Evolutionary conservation across 2,329 filamentous ascomycete species (phyloP).

Genomic region (Colletotrichum plurivorum): DNA sequence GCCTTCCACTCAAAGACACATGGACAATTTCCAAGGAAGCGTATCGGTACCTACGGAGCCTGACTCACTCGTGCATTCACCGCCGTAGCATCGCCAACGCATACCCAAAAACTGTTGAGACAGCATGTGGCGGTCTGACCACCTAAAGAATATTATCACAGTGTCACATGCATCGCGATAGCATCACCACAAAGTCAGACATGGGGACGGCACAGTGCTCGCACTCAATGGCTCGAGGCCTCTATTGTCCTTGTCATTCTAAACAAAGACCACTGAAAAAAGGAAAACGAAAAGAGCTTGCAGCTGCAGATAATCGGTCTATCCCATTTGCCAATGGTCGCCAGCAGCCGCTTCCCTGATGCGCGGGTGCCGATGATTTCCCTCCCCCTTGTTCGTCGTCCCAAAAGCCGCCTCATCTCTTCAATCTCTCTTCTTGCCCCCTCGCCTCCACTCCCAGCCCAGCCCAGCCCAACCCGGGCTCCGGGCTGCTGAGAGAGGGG

Average conservation of each 20-base stretch:
- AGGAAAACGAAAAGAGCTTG: slow-evolving; percentile 16
- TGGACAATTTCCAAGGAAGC: neutral
- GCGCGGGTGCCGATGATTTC: slow-evolving; percentile 20
- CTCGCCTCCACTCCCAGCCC: neutral
- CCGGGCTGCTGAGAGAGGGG: too few relatives aligned
- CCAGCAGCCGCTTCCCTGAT: slow-evolving; percentile 25
- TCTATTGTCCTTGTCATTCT: slow-evolving; percentile 40
- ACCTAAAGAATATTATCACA: neutral
- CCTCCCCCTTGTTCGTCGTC: slow-evolving; percentile 7
- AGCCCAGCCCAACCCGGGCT: neutral
- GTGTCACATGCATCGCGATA: too few relatives aligned
- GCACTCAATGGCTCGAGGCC: slow-evolving; percentile 31
- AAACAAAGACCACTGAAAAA: slow-evolving; percentile 24
- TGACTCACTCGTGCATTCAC: neutral
- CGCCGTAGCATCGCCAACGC: neutral
- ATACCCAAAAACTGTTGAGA: neutral
- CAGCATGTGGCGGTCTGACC: too few relatives aligned
- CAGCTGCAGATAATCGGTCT: slow-evolving; percentile 35
- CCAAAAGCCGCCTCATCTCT: slow-evolving; percentile 11
- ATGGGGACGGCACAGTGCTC: neutral
- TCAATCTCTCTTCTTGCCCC: slow-evolving; percentile 9
- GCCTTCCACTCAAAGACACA: neutral
- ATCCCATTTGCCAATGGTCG: slow-evolving; percentile 30
- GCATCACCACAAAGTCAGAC: neutral
- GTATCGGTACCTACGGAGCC: neutral